These are phyloP conservation scores for Naganishia antarctica DNA, from an alignment of 768 basidiomycete species.

Conservation along the genomic window DNA sequence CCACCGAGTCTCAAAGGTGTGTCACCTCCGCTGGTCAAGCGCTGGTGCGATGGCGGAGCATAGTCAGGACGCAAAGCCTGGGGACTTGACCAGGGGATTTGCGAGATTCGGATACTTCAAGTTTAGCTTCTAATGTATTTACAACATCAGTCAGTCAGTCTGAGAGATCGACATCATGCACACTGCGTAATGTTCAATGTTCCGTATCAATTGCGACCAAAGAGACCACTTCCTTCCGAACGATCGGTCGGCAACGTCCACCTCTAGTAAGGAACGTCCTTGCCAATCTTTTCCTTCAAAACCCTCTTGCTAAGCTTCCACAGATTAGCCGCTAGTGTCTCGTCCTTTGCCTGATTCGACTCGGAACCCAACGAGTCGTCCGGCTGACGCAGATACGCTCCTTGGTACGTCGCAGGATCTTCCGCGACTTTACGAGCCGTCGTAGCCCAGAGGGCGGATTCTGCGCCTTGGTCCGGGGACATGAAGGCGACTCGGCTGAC, in stretches of 20 bases:
- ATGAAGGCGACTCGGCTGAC: slow-evolving; percentile 44
- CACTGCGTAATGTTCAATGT: too few species aligned
- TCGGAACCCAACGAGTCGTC: slow-evolving; percentile 40
- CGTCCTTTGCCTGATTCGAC: slow-evolving; percentile 41
- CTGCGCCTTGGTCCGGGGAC: slow-evolving; percentile 46
- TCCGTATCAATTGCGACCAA: too few species aligned
- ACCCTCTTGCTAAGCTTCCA: slow-evolving; percentile 43
- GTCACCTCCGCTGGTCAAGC: too few species aligned
- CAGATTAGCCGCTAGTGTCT: slow-evolving; percentile 36
- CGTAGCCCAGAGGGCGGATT: slow-evolving; percentile 44
- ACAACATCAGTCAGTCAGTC: too few species aligned
- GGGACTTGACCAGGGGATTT: too few species aligned
- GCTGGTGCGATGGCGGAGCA: too few species aligned
- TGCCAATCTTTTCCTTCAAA: slow-evolving; percentile 44
- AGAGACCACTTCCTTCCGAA: too few species aligned
- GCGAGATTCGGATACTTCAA: too few species aligned
- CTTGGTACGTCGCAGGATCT: slow-evolving; percentile 41
- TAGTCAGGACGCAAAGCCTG: too few species aligned
- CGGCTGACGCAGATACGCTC: slow-evolving; percentile 44
- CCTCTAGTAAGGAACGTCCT: slow-evolving; percentile 17
- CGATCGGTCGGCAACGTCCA: neutral
- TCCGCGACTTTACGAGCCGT: slow-evolving; percentile 31
- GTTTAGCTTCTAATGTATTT: too few species aligned
- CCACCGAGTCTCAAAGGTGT: too few species aligned
- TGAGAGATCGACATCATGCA: too few species aligned